Conservation (phyloP, 192 early-diverging fungal species). For the Cetraspora pellucida region DNA sequence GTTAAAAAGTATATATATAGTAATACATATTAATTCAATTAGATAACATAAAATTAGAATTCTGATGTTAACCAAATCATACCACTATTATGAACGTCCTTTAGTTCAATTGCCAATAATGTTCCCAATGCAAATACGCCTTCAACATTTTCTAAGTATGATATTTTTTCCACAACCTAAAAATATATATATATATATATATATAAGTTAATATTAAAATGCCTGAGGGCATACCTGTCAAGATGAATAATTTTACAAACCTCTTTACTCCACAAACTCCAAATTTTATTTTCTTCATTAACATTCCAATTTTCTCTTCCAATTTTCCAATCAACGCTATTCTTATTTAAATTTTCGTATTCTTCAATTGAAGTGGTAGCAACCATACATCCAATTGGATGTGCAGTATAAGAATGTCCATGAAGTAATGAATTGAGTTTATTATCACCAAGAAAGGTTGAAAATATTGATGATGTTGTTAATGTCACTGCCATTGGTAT, state of each 20-base stretch:
- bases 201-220: conserved; percentile 2
- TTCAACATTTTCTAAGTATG: conserved; percentile 58
- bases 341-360: conserved; percentile 46
- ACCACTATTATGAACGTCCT: conserved; percentile 39
- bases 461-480: conserved; percentile 63
- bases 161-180: conserved; percentile 51
- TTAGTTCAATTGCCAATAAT: conserved; percentile 68
- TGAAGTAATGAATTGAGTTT: conserved; percentile 76
- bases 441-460: conserved; percentile 61
- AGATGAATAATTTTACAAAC: conserved; percentile 28
- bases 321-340: conserved; percentile 8
- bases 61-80: conserved; percentile 1
- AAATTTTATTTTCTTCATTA: conserved; percentile 46
- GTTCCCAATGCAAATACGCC: conserved; percentile 70
- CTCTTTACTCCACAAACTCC: conserved; percentile 58
- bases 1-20: conserved; percentile 1
- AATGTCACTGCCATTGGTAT: conserved; percentile 72
- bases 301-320: conserved; percentile 38
- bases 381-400: conserved; percentile 78
- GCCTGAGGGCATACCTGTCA: no score
- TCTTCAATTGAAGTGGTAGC: conserved; percentile 59
- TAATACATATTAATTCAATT: conserved; percentile 14
- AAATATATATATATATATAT: no score
- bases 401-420: conserved; percentile 83
- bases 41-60: no score